These are phyloP conservation scores for Persicaria tinctoria DNA, from an alignment of 148 eudicot genomes.

Conservation along the genomic window DNA sequence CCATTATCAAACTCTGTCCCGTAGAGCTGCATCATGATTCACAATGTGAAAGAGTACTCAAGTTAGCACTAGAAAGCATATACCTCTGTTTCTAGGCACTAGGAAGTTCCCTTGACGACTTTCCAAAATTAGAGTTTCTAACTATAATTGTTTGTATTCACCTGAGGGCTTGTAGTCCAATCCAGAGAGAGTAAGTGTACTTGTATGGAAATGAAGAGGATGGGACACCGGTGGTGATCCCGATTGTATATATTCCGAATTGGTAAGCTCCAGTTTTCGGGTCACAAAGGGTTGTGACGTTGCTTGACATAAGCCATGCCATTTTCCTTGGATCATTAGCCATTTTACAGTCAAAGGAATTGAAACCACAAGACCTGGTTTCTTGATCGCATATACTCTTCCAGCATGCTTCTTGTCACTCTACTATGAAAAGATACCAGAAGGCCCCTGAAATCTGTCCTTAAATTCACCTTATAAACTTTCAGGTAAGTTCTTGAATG, in stretches of 20 bases:
- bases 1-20: conserved; percentile 43
- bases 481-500: no score
- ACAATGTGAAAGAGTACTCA: background rate
- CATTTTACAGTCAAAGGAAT: conserved; percentile 12
- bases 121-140: background rate
- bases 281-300: conserved; percentile 16
- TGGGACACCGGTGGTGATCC: conserved; percentile 27
- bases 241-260: conserved; percentile 25
- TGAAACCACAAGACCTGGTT: background rate
- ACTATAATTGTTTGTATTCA: conserved; percentile 1
- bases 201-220: conserved; percentile 35
- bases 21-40: conserved; percentile 34
- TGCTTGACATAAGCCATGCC: conserved; percentile 11
- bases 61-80: background rate
- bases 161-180: conserved; percentile 52
- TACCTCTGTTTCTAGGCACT: no score
- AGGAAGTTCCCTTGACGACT: no score
- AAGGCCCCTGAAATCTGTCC: no score
- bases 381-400: conserved; percentile 11
- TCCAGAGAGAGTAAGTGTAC: conserved; percentile 48
- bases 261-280: conserved; percentile 12
- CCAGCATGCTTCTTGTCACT: conserved; percentile 23
- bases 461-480: no score
- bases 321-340: conserved; percentile 4
- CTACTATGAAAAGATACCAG: conserved; percentile 21